Conservation (phyloP, 441 rosid species). For the Brassica hybrid region DNA sequence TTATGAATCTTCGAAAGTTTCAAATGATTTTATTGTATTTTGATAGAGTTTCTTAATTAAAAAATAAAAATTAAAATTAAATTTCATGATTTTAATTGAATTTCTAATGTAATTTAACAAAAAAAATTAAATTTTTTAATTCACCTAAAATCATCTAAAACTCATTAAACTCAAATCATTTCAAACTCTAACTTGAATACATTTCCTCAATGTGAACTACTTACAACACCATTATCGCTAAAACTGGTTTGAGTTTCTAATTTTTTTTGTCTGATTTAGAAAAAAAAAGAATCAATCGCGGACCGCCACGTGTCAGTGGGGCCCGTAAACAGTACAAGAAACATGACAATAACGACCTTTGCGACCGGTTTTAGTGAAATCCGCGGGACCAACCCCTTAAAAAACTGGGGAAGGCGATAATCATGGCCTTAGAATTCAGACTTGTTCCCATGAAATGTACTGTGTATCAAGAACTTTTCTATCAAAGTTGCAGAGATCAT, state of each 20-base stretch:
- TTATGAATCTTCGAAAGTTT: background rate
- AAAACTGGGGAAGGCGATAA: too few relatives aligned
- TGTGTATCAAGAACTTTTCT: background rate
- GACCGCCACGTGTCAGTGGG: too few relatives aligned
- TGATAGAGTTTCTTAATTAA: background rate
- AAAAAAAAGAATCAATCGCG: too few relatives aligned
- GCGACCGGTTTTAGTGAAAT: too few relatives aligned
- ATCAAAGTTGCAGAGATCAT: conserved; percentile 1
- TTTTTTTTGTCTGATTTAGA: too few relatives aligned
- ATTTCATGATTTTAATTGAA: background rate
- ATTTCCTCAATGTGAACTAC: background rate
- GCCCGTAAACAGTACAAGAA: background rate
- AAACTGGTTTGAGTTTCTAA: too few relatives aligned
- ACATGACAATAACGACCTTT: background rate
- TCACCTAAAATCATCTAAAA: background rate
- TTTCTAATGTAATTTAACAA: too few relatives aligned
- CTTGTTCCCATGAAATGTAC: conserved; percentile 7
- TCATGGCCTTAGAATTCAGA: background rate
- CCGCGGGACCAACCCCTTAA: too few relatives aligned
- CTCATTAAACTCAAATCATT: background rate
- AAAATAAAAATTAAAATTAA: too few relatives aligned
- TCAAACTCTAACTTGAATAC: background rate
- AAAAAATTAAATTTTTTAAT: too few relatives aligned
- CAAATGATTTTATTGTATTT: background rate
- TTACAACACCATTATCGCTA: too few relatives aligned